Conservation (phyloP, 306 rosid species). For the Corylus avellana region DNA sequence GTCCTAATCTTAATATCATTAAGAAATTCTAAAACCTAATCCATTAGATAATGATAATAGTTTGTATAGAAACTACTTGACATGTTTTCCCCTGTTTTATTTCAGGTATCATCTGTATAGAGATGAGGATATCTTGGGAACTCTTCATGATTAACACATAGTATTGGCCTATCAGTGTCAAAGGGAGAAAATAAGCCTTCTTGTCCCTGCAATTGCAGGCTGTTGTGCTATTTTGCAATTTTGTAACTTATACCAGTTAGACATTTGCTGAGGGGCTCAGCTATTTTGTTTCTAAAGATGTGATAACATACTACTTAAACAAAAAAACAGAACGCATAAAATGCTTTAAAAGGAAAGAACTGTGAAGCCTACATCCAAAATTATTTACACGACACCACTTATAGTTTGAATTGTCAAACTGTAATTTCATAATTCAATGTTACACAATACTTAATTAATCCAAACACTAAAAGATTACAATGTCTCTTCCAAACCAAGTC, state of each 20-base stretch:
- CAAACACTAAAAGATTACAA: background rate
- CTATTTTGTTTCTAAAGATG: too few species aligned
- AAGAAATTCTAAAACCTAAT: too few species aligned
- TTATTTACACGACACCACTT: background rate
- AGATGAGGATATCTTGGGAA: slow-evolving; percentile 36
- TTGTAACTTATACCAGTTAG: background rate
- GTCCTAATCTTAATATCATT: too few species aligned
- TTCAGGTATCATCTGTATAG: slow-evolving; percentile 34
- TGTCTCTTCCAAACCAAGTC: slow-evolving; percentile 1
- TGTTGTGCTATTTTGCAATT: background rate
- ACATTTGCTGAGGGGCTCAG: background rate
- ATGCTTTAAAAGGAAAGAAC: background rate
- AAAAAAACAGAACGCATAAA: background rate
- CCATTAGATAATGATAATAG: too few species aligned
- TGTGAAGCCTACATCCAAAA: background rate
- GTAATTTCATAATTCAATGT: background rate
- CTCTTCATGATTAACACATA: slow-evolving; percentile 24
- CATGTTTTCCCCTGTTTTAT: background rate
- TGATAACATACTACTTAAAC: background rate
- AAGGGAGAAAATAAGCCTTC: background rate
- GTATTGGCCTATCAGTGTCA: background rate
- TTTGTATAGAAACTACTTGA: background rate
- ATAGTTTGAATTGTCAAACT: background rate
- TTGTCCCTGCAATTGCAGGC: background rate
- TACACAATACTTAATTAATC: background rate